phyloP scores from a whole-genome alignment of 768 basidiomycete genomes.

The Leccinum obscurum region DNA sequence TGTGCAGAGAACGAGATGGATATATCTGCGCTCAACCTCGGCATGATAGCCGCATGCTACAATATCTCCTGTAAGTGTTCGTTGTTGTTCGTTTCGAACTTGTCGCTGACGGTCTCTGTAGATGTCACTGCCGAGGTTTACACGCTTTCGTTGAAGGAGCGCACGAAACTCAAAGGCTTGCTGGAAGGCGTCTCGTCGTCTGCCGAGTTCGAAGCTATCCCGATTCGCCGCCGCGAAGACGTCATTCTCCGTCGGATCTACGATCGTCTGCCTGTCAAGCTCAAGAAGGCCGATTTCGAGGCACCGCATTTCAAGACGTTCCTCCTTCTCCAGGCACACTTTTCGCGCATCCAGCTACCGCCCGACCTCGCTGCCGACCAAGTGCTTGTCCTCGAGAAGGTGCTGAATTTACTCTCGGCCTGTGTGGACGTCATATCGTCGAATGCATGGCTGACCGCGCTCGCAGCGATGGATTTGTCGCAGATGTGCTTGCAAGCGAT shows the following conservation, averaged over 20 bases:
- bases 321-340: slow-evolving; percentile 95
- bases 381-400: slow-evolving; percentile 81
- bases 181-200: slow-evolving; percentile 97
- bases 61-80: slow-evolving; percentile 78
- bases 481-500: slow-evolving; percentile 99
- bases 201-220: slow-evolving; percentile 92
- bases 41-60: slow-evolving; percentile 98
- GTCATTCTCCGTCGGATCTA: slow-evolving; percentile 83
- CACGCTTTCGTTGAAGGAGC: slow-evolving; percentile 90
- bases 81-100: not conserved
- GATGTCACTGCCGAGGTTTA: slow-evolving; percentile 98
- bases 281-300: slow-evolving; percentile 81
- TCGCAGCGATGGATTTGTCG: slow-evolving; percentile 96
- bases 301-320: slow-evolving; percentile 98
- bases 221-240: slow-evolving; percentile 94
- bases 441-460: slow-evolving; percentile 40
- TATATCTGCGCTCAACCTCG: slow-evolving; percentile 85
- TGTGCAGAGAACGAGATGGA: slow-evolving; percentile 86
- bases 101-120: slow-evolving; percentile 26
- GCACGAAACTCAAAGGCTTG: slow-evolving; percentile 94
- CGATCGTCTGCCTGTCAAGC: slow-evolving; percentile 95
- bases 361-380: slow-evolving; percentile 95
- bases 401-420: slow-evolving; percentile 87
- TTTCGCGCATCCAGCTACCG: slow-evolving; percentile 90
- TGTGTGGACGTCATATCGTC: slow-evolving; percentile 99